Percentiles rank a stretch among this genome's conserved stretches.
Evolutionary conservation across 192 early-diverging fungal species (phyloP).

Genomic region (Backusella psychrophila): DNA sequence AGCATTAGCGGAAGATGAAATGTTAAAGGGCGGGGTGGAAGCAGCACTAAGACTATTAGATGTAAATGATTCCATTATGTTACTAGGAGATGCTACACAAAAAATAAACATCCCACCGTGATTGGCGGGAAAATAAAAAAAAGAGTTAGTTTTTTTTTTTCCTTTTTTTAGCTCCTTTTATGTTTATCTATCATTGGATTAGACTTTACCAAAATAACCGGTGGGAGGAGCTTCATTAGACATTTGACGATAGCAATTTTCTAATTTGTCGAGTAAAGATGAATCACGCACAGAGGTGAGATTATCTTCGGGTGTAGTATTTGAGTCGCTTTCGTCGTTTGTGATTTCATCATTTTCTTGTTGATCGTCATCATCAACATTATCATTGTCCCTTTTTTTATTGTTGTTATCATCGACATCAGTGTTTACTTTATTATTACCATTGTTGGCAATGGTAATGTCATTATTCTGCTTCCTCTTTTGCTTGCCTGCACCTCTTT

Average conservation of each 20-base stretch:
- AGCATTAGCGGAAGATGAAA: constrained; percentile 27
- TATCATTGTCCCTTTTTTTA: neutral
- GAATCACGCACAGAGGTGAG: constrained; percentile 22
- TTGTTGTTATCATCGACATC: neutral
- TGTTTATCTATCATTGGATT: neutral
- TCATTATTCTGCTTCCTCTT: neutral
- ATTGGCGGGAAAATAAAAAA: constrained; percentile 2
- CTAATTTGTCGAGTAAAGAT: constrained; percentile 29
- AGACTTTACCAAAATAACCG: constrained; percentile 21
- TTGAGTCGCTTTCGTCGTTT: neutral
- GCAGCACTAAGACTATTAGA: constrained; percentile 2
- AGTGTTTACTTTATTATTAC: neutral
- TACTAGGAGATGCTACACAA: constrained; percentile 5
- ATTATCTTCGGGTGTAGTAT: constrained; percentile 27
- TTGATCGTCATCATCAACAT: neutral
- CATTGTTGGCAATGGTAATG: neutral
- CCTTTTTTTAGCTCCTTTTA: constrained; percentile 15
- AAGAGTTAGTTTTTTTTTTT: neutral
- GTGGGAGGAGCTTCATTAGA: neutral
- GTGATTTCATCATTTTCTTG: neutral
- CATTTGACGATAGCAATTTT: constrained; percentile 16
- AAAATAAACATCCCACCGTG: neutral
- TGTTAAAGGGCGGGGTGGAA: constrained; percentile 21
- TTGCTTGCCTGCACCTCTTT: neutral
- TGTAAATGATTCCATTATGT: constrained; percentile 8